Percentiles rank a stretch among this genome's conserved stretches.
phyloP scores from a whole-genome alignment of 805 yeast species.

The Saccharomycopsis vini region DNA sequence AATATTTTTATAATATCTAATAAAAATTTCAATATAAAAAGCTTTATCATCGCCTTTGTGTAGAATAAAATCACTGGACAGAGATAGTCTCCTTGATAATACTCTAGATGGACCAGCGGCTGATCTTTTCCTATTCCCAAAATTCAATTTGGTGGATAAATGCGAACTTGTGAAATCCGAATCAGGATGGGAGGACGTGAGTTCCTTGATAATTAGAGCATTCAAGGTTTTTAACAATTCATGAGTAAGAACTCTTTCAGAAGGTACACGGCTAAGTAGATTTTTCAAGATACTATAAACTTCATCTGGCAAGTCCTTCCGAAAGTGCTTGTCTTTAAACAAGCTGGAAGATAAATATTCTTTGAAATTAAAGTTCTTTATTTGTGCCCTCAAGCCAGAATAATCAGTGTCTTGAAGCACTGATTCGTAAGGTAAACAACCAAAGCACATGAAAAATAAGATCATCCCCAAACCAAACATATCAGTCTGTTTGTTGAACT shows the following conservation, averaged over 20 bases:
- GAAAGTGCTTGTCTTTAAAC: constrained; percentile 12
- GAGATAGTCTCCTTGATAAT: no score
- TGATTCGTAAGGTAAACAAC: constrained; percentile 51
- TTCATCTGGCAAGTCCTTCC: constrained; percentile 25
- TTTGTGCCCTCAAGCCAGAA: constrained; percentile 28
- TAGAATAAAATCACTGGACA: no score
- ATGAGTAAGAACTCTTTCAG: constrained; percentile 29
- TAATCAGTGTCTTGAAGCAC: constrained; percentile 24
- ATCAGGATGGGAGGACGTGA: no score
- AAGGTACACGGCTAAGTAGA: constrained; percentile 31
- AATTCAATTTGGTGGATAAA: no score
- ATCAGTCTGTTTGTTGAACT: constrained; percentile 68
- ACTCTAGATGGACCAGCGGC: not conserved
- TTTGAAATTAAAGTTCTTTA: constrained; percentile 25
- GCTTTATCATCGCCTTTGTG: no score
- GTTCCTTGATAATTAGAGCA: not conserved
- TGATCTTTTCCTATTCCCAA: no score
- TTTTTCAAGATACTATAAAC: constrained; percentile 31
- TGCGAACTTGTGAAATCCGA: no score
- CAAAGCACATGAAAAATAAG: constrained; percentile 65
- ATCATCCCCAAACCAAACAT: constrained; percentile 79
- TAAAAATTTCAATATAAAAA: no score
- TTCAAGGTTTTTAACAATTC: constrained; percentile 8
- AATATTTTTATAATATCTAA: no score
- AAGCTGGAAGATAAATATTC: constrained; percentile 12